Evolutionary conservation across 1,284 basidiomycete species (phyloP).

Genomic region (Trichosporon ovoides): DNA sequence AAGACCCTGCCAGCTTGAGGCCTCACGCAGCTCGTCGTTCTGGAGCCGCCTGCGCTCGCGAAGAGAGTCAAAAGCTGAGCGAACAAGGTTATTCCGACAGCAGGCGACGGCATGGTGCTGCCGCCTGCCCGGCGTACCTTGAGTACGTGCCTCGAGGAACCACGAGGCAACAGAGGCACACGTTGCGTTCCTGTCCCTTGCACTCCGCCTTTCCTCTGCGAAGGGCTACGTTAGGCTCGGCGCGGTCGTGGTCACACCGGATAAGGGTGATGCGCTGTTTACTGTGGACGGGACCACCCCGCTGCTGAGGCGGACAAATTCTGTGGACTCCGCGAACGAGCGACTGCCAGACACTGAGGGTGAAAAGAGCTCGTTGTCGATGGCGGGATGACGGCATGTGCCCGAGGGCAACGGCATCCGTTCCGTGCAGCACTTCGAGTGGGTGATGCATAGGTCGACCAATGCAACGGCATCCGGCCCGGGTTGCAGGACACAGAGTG

Average conservation of each 20-base stretch:
- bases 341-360: too few species aligned
- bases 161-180: not conserved
- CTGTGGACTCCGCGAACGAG: too few species aligned
- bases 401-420: not conserved
- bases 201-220: too few species aligned
- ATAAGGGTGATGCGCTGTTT: too few species aligned
- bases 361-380: not conserved
- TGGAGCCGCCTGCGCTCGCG: too few species aligned
- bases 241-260: too few species aligned
- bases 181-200: not conserved
- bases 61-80: not conserved
- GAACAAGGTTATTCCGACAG: conserved; percentile 1
- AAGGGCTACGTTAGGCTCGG: too few species aligned
- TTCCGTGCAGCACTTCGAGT: not conserved
- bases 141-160: not conserved
- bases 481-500: conserved; percentile 1
- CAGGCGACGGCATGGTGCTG: not conserved
- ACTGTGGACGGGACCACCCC: too few species aligned
- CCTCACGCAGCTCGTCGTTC: too few species aligned
- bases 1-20: too few species aligned
- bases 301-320: too few species aligned
- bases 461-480: not conserved
- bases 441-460: not conserved
- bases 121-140: conserved; percentile 3
- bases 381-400: not conserved